Base-by-base conservation (phyloP, 352 stramenopile species). In the Phytophthora europaea region DNA sequence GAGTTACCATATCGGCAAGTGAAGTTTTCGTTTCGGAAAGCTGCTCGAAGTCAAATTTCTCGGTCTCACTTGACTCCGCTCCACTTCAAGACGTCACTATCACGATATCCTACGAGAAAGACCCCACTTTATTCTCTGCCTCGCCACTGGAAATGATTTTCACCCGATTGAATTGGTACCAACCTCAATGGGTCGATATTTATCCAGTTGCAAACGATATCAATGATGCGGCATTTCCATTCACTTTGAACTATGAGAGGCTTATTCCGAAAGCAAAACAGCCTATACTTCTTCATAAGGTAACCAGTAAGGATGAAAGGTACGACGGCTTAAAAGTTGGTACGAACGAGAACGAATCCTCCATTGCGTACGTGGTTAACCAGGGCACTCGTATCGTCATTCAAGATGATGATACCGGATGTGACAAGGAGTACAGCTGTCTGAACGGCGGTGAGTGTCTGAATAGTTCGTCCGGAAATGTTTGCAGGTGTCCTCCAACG, bases 361-460 rank as follows among this genome's bases (percentile, higher is more conserved):
- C 23, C 1, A 56, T 40, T 13, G 54, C 61, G 8, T 91, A 91
- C 61, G 76, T 72, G 16, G 31, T 62, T 7, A 70, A 67, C 18
- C 82, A 93, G 22, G 82, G 87, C 22, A 78, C 91, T 31, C 65
- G 73, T 6, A 62, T 78, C 5, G 54, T 92, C 15, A 64, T 92
- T 8, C 61, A 83, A 48, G 87, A 94, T 58, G 81, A 93, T 38
- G 87, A 94, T 65, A 94, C 87, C 33, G 87, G 87, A 12, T 94
- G 87, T 59, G 53, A 58, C 18, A 76, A 69, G 13, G 87, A 94
- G 61, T 94, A 91, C 53, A 50, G 73, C 13, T 94, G 87, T 28
- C 33, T 78, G 31, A 90, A 91, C 45, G 59, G 52, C 16, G 85
- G 86, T 13, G 47, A 58, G 3, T 94, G 87, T 59, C 51, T 81